Conservation (phyloP, 2,329 filamentous ascomycete species). For the Fonsecaea erecta region DNA sequence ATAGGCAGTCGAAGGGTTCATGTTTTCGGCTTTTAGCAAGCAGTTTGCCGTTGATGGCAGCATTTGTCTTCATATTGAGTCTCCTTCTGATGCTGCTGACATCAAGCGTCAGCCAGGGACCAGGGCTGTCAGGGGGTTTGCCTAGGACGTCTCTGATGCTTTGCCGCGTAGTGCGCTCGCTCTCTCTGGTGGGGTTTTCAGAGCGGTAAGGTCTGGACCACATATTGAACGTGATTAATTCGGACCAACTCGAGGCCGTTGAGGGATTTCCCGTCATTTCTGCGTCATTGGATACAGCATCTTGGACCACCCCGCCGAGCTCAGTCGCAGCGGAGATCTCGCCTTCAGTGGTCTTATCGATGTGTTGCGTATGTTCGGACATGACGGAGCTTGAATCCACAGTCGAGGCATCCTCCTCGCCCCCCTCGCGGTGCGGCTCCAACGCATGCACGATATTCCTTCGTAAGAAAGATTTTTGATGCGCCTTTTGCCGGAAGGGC, state of each 20-base stretch:
- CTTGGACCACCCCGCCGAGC: background rate
- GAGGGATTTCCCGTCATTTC: background rate
- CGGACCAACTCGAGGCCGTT: background rate
- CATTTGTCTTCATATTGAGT: slow-evolving; percentile 34
- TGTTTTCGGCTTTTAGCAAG: slow-evolving; percentile 30
- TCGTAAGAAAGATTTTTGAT: slow-evolving; percentile 22
- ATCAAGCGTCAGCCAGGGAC: slow-evolving; percentile 31
- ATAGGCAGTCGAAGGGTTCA: slow-evolving; percentile 29
- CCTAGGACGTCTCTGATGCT: slow-evolving; percentile 25
- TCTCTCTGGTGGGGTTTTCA: background rate
- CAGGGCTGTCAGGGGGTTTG: slow-evolving; percentile 20
- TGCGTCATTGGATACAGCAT: background rate
- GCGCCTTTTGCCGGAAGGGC: slow-evolving; percentile 2
- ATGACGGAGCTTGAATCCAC: background rate
- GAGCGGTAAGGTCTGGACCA: background rate
- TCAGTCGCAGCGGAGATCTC: background rate
- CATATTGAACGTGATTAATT: slow-evolving; percentile 12
- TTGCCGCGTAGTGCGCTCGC: slow-evolving; percentile 21
- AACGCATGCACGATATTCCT: slow-evolving; percentile 27
- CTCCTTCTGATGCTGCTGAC: slow-evolving; percentile 35
- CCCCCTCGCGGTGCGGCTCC: slow-evolving; percentile 21
- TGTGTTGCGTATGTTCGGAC: background rate
- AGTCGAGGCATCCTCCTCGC: background rate
- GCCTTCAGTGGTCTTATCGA: background rate
- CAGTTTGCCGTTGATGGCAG: slow-evolving; percentile 13